Percentiles rank a stretch among this genome's conserved stretches.
phyloP scores from a whole-genome alignment of 2,329 filamentous ascomycete genomes.

The Rutstroemia sp. region DNA sequence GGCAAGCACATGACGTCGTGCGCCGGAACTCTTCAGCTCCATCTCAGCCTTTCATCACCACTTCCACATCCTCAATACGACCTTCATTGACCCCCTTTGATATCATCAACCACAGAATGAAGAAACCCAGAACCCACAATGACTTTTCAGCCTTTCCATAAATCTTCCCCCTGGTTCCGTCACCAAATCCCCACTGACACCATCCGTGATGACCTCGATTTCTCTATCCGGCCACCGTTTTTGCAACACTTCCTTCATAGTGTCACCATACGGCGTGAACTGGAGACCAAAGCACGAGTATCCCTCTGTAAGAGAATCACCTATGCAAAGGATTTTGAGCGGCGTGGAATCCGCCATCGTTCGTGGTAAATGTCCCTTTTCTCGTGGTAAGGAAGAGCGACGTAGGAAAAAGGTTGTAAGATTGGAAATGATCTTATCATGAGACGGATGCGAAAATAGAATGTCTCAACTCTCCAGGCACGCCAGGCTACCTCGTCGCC shows the following conservation, averaged over 20 bases:
- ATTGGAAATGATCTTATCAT: too few species aligned
- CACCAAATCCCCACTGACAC: slow-evolving; percentile 20
- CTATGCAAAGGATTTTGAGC: slow-evolving; percentile 25
- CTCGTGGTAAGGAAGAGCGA: not conserved
- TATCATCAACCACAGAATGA: not conserved
- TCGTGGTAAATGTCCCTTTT: not conserved
- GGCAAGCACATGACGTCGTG: not conserved
- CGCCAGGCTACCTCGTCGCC: too few species aligned
- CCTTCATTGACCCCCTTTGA: not conserved
- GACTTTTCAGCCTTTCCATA: slow-evolving; percentile 11
- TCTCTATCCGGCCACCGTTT: slow-evolving; percentile 34
- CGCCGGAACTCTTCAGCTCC: not conserved
- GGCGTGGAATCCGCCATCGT: not conserved
- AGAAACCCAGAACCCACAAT: slow-evolving; percentile 11
- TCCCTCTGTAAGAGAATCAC: slow-evolving; percentile 45
- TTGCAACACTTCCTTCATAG: slow-evolving; percentile 39
- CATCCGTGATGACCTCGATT: slow-evolving; percentile 15
- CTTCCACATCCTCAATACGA: not conserved
- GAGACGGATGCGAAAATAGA: too few species aligned
- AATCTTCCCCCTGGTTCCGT: slow-evolving; percentile 6
- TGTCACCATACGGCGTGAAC: slow-evolving; percentile 45
- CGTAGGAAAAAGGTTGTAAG: not conserved
- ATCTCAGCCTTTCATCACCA: not conserved
- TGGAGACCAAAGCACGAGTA: slow-evolving; percentile 38
- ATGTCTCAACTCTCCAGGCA: too few species aligned